Evolutionary conservation across 2,329 filamentous ascomycete species (phyloP), one percentile per base, ranked within the genome.

Genomic region (Talaromyces atroroseus): DNA sequence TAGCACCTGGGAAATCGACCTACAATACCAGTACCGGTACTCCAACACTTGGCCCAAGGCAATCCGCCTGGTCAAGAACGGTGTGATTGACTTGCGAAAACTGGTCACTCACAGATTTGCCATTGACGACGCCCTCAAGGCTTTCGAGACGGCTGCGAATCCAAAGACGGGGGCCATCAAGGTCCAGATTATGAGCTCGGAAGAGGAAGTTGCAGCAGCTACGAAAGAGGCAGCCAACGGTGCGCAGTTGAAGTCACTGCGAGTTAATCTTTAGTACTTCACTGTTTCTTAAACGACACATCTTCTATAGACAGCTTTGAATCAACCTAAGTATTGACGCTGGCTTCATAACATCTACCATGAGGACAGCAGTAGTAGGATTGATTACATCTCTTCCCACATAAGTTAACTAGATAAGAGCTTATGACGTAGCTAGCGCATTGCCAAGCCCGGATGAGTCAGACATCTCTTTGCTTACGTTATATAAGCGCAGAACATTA

Each of bases 21-120:
- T 97, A 59, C 90, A 95, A 76, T 94, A 96, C 74, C 92, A 97
- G 78, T 97, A 97, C 78, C 84, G 94, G 60, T 97, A 97, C 79
- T 83, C 82, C 77, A 96, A 97, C 78, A 96, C 90, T 21, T 97
- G 92, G 92, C 94, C 92, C 34, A 84, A 90, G 60, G 92, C 94
- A 45, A 96, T 97, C 64, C 83, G 92, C 49, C 78, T 97, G 62
- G 82, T 97, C 38, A 84, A 90, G 78, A 90, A 86, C 69, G 90
- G 90, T 1, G 83, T 96, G 3, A 82, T 97, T 65, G 85, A 95
- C 69, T 76, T 96, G 69, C 82, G 82, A 65, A 88, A 83, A 74
- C 76, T 97, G 59, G 90, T 96, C 36, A 96, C 92, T 42, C 92
- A 97, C 78, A 82, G 90, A 18, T 96, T 88, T 76, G 78, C 81